Base-by-base conservation (phyloP, 2,329 filamentous ascomycete genomes). In the Epichloe bromicola region DNA sequence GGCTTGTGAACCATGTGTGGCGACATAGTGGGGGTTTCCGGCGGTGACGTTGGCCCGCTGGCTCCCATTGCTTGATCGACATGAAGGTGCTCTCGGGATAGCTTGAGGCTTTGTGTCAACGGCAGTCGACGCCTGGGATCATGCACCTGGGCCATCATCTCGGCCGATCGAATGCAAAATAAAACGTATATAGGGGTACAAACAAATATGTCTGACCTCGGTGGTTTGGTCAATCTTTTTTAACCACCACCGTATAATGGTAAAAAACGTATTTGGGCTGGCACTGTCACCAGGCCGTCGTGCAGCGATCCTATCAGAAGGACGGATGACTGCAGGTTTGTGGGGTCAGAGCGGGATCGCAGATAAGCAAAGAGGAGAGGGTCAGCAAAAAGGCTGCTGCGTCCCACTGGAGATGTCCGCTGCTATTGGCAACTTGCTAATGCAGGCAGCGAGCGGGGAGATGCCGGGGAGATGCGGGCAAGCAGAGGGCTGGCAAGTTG, bases 31-130 rank as follows among this genome's bases (percentile, higher is more conserved):
- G 72, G 73, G 40, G 72, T 74, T 47, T 71, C 70, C 40, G 72
- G 72, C 55, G 72, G 73, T 58, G 73, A 75, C 51, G 71, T 69
- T 49, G 70, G 72, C 51, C 68, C 65, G 4, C 37, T 50, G 56
- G 63, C 60, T 38, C 61, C 46, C 46, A 30, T 39, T 23, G 61
- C 59, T 38, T 49, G 52, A 14, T 51, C 52, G 48, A 36, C 44
- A 58, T 58, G 59, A 51, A 55, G 55, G 49, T 60, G 57, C 37
- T 65, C 62, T 52, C 60, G 61, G 51, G 55, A 58, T 51, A 65
- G 56, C 55, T 67, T 66, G 57, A 72, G 64, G 53, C 69, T 67
- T 50, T 71, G 70, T 54, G 70, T 72, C 40, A 67, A 62, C 51
- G 69, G 19, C 30, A 37, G 67, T 56, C 67, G 68, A 60, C 63